These are phyloP conservation scores for Ruellia speciosa DNA, from an alignment of 305 asterid genomes.

Conservation along the genomic window DNA sequence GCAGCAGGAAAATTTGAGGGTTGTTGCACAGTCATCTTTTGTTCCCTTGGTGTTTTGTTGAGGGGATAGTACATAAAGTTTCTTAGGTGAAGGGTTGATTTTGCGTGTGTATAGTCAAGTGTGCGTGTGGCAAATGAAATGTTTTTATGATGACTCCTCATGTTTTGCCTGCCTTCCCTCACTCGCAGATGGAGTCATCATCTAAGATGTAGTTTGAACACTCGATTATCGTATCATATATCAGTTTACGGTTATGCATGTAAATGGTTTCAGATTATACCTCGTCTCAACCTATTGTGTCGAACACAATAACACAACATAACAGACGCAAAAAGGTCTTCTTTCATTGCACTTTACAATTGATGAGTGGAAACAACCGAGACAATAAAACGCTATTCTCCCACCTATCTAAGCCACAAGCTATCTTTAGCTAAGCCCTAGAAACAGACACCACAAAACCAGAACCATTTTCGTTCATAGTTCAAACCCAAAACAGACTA, in stretches of 20 bases:
- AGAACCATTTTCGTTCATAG: not conserved
- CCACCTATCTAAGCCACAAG: too few relatives aligned
- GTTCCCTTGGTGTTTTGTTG: not conserved
- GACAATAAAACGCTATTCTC: too few relatives aligned
- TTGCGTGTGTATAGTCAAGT: constrained; percentile 8
- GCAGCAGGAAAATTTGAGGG: not conserved
- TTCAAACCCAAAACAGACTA: not conserved
- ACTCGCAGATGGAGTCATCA: not conserved
- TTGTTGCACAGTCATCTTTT: too few relatives aligned
- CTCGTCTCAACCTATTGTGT: not conserved
- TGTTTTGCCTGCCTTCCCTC: constrained; percentile 15
- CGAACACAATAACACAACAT: too few relatives aligned
- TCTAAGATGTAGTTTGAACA: too few relatives aligned
- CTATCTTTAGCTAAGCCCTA: too few relatives aligned
- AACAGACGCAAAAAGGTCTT: not conserved
- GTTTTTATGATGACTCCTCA: constrained; percentile 19
- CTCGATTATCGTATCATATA: too few relatives aligned
- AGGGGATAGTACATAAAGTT: too few relatives aligned
- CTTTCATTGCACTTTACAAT: constrained; percentile 19
- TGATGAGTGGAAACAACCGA: constrained; percentile 16
- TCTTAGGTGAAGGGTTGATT: constrained; percentile 16
- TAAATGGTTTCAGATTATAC: not conserved
- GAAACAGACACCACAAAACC: not conserved
- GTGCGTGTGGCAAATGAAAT: not conserved
- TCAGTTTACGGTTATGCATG: too few relatives aligned